Evolutionary conservation across 345 rosid genomes (phyloP).

Genomic region (Brassica nigra): DNA sequence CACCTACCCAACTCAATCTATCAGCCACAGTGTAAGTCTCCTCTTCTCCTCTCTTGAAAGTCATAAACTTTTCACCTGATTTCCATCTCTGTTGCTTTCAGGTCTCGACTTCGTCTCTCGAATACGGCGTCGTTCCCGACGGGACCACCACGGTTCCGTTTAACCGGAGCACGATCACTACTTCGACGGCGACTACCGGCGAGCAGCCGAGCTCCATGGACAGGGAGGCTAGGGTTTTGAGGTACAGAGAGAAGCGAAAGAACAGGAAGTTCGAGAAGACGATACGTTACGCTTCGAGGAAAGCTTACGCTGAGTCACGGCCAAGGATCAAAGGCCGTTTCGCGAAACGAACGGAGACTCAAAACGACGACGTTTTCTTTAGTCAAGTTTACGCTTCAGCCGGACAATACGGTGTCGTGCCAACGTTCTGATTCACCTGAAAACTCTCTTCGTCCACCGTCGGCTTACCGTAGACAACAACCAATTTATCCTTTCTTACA

Average conservation of each 20-base stretch:
- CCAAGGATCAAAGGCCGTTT: slow-evolving; percentile 97
- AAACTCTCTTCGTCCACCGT: slow-evolving; percentile 5
- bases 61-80: not conserved
- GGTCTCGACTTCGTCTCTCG: slow-evolving; percentile 84
- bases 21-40: slow-evolving; percentile 57
- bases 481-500: slow-evolving; percentile 12
- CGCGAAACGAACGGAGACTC: slow-evolving; percentile 71
- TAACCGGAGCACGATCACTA: slow-evolving; percentile 41
- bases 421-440: slow-evolving; percentile 48
- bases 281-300: slow-evolving; percentile 87
- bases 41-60: not conserved
- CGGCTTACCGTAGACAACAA: slow-evolving; percentile 33
- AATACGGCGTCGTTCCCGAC: slow-evolving; percentile 90
- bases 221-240: slow-evolving; percentile 83
- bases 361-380: slow-evolving; percentile 44
- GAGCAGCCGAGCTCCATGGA: slow-evolving; percentile 43
- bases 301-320: slow-evolving; percentile 93
- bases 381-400: slow-evolving; percentile 32
- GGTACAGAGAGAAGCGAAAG: slow-evolving; percentile 98
- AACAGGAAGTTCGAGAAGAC: slow-evolving; percentile 96
- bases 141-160: slow-evolving; percentile 55
- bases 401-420: slow-evolving; percentile 72
- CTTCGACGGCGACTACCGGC: slow-evolving; percentile 22
- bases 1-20: slow-evolving; percentile 47
- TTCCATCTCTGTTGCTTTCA: slow-evolving; percentile 31